A percentile compares a stretch with the other conserved stretches of the same genome.
phyloP scores from a whole-genome alignment of 2,329 filamentous ascomycete species.

The Pyricularia sp. region DNA sequence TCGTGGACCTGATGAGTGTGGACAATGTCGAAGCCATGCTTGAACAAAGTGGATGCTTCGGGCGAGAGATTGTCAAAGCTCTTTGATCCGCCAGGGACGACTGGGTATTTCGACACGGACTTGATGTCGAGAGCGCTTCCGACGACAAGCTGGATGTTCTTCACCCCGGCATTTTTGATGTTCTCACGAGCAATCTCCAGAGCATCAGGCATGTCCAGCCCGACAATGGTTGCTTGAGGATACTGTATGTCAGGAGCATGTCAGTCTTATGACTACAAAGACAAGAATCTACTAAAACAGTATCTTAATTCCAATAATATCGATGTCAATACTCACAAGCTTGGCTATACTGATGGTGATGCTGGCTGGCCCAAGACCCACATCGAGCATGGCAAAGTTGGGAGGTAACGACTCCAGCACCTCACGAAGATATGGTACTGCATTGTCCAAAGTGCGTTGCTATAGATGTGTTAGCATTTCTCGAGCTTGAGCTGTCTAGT shows the following conservation, averaged over 20 bases:
- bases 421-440: neutral
- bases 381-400: slow-evolving; percentile 4
- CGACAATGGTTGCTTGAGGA: slow-evolving; percentile 9
- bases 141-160: slow-evolving; percentile 16
- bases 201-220: slow-evolving; percentile 20
- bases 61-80: neutral
- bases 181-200: slow-evolving; percentile 10
- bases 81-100: neutral
- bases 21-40: slow-evolving; percentile 43
- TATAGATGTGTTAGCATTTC: neutral
- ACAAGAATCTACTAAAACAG: neutral
- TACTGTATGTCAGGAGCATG: neutral
- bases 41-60: neutral
- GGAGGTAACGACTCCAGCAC: slow-evolving; percentile 4
- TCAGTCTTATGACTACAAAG: neutral
- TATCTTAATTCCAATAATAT: too few relatives aligned
- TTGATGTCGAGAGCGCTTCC: slow-evolving; percentile 14
- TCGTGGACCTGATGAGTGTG: slow-evolving; percentile 48
- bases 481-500: neutral
- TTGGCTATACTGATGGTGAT: slow-evolving; percentile 7
- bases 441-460: slow-evolving; percentile 1
- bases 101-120: neutral
- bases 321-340: neutral
- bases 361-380: slow-evolving; percentile 6
- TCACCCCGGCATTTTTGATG: slow-evolving; percentile 23